These are phyloP conservation scores for Trichoderma arundinaceum DNA, from an alignment of 2,329 filamentous ascomycete genomes.

Conservation along the genomic window DNA sequence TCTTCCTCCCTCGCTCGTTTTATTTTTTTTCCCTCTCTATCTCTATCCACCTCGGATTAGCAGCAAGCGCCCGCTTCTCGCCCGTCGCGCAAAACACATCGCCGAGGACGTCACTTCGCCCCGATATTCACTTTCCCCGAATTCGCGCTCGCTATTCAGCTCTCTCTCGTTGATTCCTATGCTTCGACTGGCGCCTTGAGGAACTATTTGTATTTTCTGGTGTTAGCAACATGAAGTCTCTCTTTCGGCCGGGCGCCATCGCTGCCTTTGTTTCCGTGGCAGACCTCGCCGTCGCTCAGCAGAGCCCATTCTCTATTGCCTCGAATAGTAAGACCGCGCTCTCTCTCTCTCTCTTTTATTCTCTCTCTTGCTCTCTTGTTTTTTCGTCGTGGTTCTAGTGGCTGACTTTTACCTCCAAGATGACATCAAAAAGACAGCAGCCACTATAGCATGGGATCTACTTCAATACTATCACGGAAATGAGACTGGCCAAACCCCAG, in stretches of 20 bases:
- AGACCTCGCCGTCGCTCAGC: slow-evolving; percentile 22
- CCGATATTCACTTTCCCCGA: background rate
- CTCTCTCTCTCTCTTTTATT: slow-evolving; percentile 20
- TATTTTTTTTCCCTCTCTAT: background rate
- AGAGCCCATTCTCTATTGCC: slow-evolving; percentile 21
- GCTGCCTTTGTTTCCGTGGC: slow-evolving; percentile 26
- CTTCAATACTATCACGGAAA: slow-evolving; percentile 55
- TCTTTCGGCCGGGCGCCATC: slow-evolving; percentile 22
- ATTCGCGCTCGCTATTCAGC: background rate
- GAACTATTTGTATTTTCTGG: background rate
- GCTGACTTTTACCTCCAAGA: slow-evolving; percentile 35
- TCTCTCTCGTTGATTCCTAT: background rate
- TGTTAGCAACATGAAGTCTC: slow-evolving; percentile 19
- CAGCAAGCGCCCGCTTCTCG: slow-evolving; percentile 4
- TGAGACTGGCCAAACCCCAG: slow-evolving; percentile 51
- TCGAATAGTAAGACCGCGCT: slow-evolving; percentile 6
- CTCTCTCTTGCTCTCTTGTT: slow-evolving; percentile 8
- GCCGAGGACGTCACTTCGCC: background rate
- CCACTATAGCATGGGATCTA: slow-evolving; percentile 51
- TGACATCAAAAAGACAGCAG: slow-evolving; percentile 48
- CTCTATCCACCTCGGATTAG: background rate
- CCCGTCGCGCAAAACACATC: background rate
- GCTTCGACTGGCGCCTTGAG: slow-evolving; percentile 9
- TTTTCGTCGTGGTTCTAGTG: background rate
- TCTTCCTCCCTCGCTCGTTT: slow-evolving; percentile 3